These are phyloP conservation scores for Chaetomium tenue DNA, from an alignment of 495 filamentous ascomycete species.

Conservation along the genomic window DNA sequence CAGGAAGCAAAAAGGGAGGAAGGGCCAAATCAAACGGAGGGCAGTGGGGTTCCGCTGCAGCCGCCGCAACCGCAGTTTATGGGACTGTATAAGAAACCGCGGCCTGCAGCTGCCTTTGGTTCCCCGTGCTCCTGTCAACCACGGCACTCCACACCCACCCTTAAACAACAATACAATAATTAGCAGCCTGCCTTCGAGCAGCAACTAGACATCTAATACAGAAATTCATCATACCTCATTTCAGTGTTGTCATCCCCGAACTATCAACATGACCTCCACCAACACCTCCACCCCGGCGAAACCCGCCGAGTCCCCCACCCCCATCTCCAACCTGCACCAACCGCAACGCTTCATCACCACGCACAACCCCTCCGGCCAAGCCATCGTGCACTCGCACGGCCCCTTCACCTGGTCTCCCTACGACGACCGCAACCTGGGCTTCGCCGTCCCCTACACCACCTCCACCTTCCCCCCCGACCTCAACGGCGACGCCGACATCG, in stretches of 20 bases:
- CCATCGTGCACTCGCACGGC: conserved; percentile 36
- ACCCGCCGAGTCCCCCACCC: neutral
- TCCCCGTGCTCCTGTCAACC: neutral
- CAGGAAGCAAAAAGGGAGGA: neutral
- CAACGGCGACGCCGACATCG: conserved; percentile 53
- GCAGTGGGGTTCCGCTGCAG: neutral
- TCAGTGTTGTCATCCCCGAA: neutral
- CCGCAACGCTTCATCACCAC: conserved; percentile 43
- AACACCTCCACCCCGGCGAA: neutral
- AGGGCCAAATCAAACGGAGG: neutral
- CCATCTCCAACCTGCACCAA: conserved; percentile 38
- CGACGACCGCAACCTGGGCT: conserved; percentile 37
- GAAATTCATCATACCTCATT: neutral
- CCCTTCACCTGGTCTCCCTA: conserved; percentile 36
- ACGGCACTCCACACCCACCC: neutral
- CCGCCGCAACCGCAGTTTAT: too few species aligned
- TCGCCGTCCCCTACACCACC: conserved; percentile 50
- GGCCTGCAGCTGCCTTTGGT: neutral
- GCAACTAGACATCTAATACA: neutral
- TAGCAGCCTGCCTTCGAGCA: too few species aligned
- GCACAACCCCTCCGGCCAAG: conserved; percentile 41
- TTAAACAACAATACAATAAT: neutral
- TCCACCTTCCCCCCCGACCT: conserved; percentile 53
- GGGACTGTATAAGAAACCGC: neutral
- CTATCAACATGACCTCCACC: neutral